phyloP scores from a whole-genome alignment of 768 basidiomycete species.

The Psilocybe subaeruginosa region DNA sequence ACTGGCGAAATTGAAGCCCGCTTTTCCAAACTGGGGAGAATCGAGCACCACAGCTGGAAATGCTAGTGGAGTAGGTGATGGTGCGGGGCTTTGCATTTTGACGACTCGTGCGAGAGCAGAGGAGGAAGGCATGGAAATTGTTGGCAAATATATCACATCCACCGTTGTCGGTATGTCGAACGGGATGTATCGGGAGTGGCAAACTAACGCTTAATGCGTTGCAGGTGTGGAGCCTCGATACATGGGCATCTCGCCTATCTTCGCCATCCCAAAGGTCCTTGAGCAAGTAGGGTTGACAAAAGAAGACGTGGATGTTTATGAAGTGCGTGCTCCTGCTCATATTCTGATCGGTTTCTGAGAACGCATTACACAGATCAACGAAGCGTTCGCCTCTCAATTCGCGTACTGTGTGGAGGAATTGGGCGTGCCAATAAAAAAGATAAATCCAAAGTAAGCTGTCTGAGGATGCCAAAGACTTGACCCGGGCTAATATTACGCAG shows the following conservation, averaged over 20 bases:
- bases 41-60: conserved; percentile 81
- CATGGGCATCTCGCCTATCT: conserved; percentile 79
- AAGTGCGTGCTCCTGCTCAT: conserved; percentile 42
- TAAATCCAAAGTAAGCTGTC: conserved; percentile 77
- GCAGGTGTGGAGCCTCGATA: conserved; percentile 74
- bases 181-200: background rate
- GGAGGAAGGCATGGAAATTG: conserved; percentile 73
- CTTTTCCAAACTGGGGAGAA: conserved; percentile 80
- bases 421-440: conserved; percentile 72
- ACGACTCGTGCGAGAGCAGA: conserved; percentile 81
- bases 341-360: background rate
- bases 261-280: conserved; percentile 72
- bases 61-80: conserved; percentile 90
- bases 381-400: conserved; percentile 93
- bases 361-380: conserved; percentile 62
- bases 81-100: conserved; percentile 83
- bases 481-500: conserved; percentile 36
- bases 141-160: conserved; percentile 83
- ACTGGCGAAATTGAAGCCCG: conserved; percentile 80
- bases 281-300: conserved; percentile 62
- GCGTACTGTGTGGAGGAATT: conserved; percentile 90
- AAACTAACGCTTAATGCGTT: background rate
- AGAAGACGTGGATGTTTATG: conserved; percentile 77
- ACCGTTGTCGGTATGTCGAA: conserved; percentile 68
- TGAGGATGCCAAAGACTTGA: background rate